phyloP scores from a whole-genome alignment of 306 rosid genomes.

The Cicer pinnatifidum region DNA sequence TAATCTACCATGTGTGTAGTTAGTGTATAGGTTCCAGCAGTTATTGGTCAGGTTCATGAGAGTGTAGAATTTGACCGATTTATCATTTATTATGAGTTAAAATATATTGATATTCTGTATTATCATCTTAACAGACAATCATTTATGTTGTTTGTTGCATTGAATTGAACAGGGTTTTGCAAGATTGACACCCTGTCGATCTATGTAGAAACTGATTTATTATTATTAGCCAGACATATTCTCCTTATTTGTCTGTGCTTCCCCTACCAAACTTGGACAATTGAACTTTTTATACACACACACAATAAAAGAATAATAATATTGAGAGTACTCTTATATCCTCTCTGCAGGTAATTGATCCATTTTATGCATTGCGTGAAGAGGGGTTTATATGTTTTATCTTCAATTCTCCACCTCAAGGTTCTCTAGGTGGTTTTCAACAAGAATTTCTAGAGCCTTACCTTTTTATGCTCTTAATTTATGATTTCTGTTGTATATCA shows the following conservation, averaged over 20 bases:
- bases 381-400: neutral
- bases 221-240: slow-evolving; percentile 12
- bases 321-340: neutral
- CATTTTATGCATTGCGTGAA: neutral
- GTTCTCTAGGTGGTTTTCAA: neutral
- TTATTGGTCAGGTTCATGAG: slow-evolving; percentile 16
- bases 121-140: slow-evolving; percentile 53
- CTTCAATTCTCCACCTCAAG: neutral
- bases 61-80: slow-evolving; percentile 6
- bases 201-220: slow-evolving; percentile 9
- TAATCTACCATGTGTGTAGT: slow-evolving; percentile 9
- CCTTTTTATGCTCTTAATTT: neutral
- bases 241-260: neutral
- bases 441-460: neutral
- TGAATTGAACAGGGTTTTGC: slow-evolving; percentile 32
- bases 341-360: slow-evolving; percentile 26
- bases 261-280: neutral
- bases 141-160: slow-evolving; percentile 32
- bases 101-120: slow-evolving; percentile 48
- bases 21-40: neutral
- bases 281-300: neutral
- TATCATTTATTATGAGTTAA: slow-evolving; percentile 36
- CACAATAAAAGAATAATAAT: neutral
- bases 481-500: neutral
- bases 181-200: neutral